These are phyloP conservation scores for Vanderwaltozyma yarrowii DNA, from an alignment of 805 yeast genomes.

Conservation along the genomic window DNA sequence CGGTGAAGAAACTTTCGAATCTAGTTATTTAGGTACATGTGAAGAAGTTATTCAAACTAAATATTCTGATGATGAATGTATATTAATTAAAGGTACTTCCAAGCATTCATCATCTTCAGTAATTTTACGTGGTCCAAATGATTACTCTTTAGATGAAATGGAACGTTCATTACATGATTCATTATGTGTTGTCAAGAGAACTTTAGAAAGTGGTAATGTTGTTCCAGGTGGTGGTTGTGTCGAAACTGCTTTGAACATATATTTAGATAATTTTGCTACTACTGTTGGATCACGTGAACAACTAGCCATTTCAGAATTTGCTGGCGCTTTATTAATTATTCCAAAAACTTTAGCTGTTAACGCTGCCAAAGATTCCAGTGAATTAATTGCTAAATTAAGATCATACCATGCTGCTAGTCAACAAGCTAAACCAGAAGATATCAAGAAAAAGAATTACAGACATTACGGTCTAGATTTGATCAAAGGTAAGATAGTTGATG, in stretches of 20 bases:
- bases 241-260: constrained; percentile 89
- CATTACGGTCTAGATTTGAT: constrained; percentile 89
- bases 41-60: constrained; percentile 84
- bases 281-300: constrained; percentile 97
- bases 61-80: constrained; percentile 95
- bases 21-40: constrained; percentile 78
- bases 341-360: constrained; percentile 96
- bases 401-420: constrained; percentile 95
- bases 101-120: constrained; percentile 89
- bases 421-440: constrained; percentile 70
- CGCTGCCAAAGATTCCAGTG: constrained; percentile 96
- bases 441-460: constrained; percentile 74
- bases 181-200: constrained; percentile 86
- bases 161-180: constrained; percentile 95
- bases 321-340: constrained; percentile 75
- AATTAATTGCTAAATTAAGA: constrained; percentile 87
- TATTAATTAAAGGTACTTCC: constrained; percentile 78
- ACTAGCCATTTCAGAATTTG: constrained; percentile 96
- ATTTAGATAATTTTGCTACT: constrained; percentile 93
- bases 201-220: constrained; percentile 85
- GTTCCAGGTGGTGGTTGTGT: constrained; percentile 99
- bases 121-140: constrained; percentile 90
- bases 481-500: constrained; percentile 86
- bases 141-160: constrained; percentile 95
- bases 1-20: constrained; percentile 88